phyloP scores from a whole-genome alignment of 306 rosid genomes.

The Fragaria vesca region DNA sequence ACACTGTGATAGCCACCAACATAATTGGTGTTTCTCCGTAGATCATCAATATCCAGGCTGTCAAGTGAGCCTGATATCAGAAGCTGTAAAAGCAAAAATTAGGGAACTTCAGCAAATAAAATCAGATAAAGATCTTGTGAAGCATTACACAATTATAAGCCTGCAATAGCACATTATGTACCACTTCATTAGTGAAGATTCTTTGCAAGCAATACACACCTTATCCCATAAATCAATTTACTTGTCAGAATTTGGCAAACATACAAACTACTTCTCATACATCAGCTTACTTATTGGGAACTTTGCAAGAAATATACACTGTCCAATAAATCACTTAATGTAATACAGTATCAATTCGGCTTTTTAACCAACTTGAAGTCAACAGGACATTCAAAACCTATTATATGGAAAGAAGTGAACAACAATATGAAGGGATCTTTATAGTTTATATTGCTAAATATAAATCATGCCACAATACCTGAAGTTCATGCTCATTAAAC shows the following conservation, averaged over 20 bases:
- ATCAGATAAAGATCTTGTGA: neutral
- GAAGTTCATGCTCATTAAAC: constrained; percentile 98
- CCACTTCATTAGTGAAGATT: neutral
- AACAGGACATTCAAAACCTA: constrained; percentile 1
- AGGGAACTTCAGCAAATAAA: neutral
- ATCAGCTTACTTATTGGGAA: neutral
- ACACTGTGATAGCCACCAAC: constrained; percentile 88
- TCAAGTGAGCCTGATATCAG: constrained; percentile 96
- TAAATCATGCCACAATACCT: constrained; percentile 48
- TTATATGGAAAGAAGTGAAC: neutral
- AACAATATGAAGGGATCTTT: neutral
- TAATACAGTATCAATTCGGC: neutral
- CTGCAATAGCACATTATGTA: neutral
- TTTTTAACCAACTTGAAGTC: neutral
- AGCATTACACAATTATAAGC: neutral
- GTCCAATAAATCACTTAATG: neutral
- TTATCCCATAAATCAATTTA: neutral
- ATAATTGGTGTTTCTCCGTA: constrained; percentile 74
- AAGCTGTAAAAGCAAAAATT: constrained; percentile 55
- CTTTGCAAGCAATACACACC: neutral
- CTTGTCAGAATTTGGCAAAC: neutral
- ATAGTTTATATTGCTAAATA: neutral
- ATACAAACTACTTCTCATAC: neutral
- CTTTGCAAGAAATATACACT: neutral
- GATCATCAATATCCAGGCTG: constrained; percentile 94